Evolutionary conservation across 164 flowering plant species (phyloP).

Genomic region (Protea cynaroides): DNA sequence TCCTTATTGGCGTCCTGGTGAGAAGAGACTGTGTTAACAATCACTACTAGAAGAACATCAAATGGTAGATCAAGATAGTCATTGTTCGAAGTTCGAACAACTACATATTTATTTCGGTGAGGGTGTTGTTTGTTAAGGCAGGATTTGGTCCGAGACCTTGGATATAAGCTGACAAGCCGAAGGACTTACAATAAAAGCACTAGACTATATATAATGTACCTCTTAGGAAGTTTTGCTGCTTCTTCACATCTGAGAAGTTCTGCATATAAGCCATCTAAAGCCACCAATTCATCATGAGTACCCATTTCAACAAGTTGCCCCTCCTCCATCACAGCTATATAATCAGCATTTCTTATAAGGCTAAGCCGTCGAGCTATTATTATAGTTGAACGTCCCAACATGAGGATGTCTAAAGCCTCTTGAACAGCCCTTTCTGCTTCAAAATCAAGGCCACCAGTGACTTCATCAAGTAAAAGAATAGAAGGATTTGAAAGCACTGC

Average conservation of each 20-base stretch:
- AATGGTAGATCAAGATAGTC: too few species aligned
- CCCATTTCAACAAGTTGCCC: conserved; percentile 99
- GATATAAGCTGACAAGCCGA: neutral
- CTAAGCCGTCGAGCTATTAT: conserved; percentile 93
- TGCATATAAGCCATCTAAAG: conserved; percentile 76
- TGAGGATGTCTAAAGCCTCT: conserved; percentile 88
- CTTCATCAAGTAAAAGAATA: conserved; percentile 92
- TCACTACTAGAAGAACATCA: neutral
- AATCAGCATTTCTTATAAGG: conserved; percentile 93
- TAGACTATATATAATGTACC: conserved; percentile 13
- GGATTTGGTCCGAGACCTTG: too few species aligned
- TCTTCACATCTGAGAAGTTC: conserved; percentile 74
- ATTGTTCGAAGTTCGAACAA: too few species aligned
- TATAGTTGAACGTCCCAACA: conserved; percentile 92
- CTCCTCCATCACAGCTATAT: conserved; percentile 99
- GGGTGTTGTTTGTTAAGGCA: too few species aligned
- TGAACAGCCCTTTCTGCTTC: conserved; percentile 94
- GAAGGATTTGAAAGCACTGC: conserved; percentile 94
- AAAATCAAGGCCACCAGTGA: conserved; percentile 75
- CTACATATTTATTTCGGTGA: too few species aligned
- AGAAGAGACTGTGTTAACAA: conserved; percentile 3
- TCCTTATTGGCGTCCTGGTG: conserved; percentile 73
- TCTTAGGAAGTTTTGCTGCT: conserved; percentile 40
- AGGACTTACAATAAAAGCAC: neutral
- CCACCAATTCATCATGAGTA: conserved; percentile 86